These are phyloP conservation scores for Ceratocystis papillata DNA, from an alignment of 2,329 filamentous ascomycete species.

Conservation along the genomic window DNA sequence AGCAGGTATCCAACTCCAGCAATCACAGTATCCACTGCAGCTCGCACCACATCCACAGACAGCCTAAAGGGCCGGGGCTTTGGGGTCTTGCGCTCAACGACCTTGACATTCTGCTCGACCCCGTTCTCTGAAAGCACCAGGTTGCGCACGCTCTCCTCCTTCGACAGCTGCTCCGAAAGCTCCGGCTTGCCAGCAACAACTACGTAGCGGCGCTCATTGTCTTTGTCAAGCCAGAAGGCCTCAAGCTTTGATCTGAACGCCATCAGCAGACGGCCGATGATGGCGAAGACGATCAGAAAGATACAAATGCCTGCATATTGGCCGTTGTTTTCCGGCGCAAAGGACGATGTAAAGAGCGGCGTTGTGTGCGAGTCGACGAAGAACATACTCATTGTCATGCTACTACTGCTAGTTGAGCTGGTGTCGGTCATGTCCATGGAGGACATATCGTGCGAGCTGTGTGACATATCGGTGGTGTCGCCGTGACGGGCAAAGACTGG, in stretches of 20 bases:
- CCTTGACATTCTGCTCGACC: constrained; percentile 66
- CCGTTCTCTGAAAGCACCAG: constrained; percentile 64
- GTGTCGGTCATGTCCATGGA: constrained; percentile 22
- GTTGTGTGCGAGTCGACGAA: constrained; percentile 50
- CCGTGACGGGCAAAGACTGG: constrained; percentile 18
- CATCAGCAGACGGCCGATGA: constrained; percentile 57
- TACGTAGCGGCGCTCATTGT: constrained; percentile 66
- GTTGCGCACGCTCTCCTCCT: constrained; percentile 51
- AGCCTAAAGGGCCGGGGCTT: constrained; percentile 64
- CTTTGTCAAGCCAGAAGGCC: constrained; percentile 55
- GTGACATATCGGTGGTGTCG: constrained; percentile 4
- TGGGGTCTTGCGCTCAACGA: constrained; percentile 50
- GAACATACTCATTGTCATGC: constrained; percentile 37
- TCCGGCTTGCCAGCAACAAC: constrained; percentile 55
- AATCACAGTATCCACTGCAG: constrained; percentile 57
- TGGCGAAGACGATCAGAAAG: constrained; percentile 69
- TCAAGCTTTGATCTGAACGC: constrained; percentile 58
- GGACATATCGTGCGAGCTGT: constrained; percentile 5
- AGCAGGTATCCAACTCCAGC: constrained; percentile 74
- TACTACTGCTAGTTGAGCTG: constrained; percentile 2
- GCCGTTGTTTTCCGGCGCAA: constrained; percentile 61
- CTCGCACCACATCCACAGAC: constrained; percentile 65
- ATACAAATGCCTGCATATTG: constrained; percentile 83
- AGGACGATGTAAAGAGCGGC: constrained; percentile 50
- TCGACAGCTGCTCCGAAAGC: constrained; percentile 47